Base-by-base conservation (phyloP, 2,329 filamentous ascomycete species). In the Emergomyces africanus region DNA sequence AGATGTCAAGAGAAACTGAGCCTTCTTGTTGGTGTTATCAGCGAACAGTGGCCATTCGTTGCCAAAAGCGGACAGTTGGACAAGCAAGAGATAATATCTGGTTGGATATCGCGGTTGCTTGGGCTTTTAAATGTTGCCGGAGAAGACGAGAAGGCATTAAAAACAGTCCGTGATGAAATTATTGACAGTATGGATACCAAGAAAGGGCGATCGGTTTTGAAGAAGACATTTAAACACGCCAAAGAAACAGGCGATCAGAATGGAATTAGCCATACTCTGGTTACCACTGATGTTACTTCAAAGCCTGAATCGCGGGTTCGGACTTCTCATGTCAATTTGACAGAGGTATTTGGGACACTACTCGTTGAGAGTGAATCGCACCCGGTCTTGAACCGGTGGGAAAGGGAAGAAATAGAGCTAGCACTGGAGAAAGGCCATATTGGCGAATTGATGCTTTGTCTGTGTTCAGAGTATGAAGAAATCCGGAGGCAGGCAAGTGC, bases 371-470 rank as follows among this genome's bases (percentile, higher is more conserved):
- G 72, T n/a, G 71, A 69, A 46, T 71, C 73, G n/a, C 71, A 76
- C 48, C 67, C 71, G 56, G 75, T 69, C 39, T 72, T 85, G 15
- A 75, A 77, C 60, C 76, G 76, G 67, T 96, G 89, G 90, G 79
- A 82, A 48, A 81, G 83, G 62, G 92, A 95, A 68, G 86, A 89
- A 37, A 77, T 89, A 0, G 87, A 91, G 49, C 85, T 91, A 66
- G 82, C 90, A 0, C 77, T 95, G 9, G 89, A 94, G 66, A 88
- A 94, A 63, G 88, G 87, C 6, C 81, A 88, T 66, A 79, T 89
- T 25, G 78, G 81, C 15, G 80, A 83, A 2, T 75, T 97, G 35
- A 79, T 95, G 53, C 78, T 86, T 39, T 87, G 92, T 65, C 79
- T 96, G 12, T 86, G 83, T 58, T 95, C 90, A 0, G 75, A 84